These are phyloP conservation scores for Trypanosoma brucei DNA, from an alignment of 208 protist species.

Conservation along the genomic window DNA sequence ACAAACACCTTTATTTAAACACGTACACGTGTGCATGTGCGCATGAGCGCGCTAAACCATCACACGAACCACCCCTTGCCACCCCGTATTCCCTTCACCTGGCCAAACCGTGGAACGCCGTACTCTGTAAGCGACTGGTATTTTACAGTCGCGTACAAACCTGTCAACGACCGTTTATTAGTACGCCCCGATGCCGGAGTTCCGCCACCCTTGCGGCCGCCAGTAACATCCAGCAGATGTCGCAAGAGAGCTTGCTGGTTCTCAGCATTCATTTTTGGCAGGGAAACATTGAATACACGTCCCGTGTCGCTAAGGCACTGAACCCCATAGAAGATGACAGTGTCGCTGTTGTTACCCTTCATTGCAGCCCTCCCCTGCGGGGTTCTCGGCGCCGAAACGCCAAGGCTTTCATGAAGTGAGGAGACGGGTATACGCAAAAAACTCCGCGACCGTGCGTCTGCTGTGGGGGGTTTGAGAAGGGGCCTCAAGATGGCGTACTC, in stretches of 20 bases:
- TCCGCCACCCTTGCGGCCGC: conserved; percentile 11
- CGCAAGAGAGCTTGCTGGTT: conserved; percentile 58
- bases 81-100: conserved; percentile 82
- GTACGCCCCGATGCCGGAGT: conserved; percentile 1
- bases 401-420: conserved; percentile 9
- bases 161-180: conserved; percentile 44
- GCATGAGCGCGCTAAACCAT: not conserved
- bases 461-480: conserved; percentile 71
- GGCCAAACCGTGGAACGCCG: conserved; percentile 79
- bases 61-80: conserved; percentile 84
- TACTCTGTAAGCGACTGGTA: conserved; percentile 75
- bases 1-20: too few relatives aligned
- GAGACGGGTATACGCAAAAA: conserved; percentile 46
- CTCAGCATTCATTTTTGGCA: conserved; percentile 56
- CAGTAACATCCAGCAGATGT: conserved; percentile 49
- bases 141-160: conserved; percentile 83
- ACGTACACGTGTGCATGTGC: too few relatives aligned
- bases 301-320: conserved; percentile 79
- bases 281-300: conserved; percentile 69
- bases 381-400: conserved; percentile 28
- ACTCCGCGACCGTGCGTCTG: conserved; percentile 51
- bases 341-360: conserved; percentile 9
- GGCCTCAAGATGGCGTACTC: conserved; percentile 77
- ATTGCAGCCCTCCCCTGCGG: conserved; percentile 1
- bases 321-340: conserved; percentile 72